A percentile compares a stretch with the other conserved stretches of the same genome.
Conservation (phyloP, 2,329 filamentous ascomycete genomes). For the Trichoderma atrobrunneum region DNA sequence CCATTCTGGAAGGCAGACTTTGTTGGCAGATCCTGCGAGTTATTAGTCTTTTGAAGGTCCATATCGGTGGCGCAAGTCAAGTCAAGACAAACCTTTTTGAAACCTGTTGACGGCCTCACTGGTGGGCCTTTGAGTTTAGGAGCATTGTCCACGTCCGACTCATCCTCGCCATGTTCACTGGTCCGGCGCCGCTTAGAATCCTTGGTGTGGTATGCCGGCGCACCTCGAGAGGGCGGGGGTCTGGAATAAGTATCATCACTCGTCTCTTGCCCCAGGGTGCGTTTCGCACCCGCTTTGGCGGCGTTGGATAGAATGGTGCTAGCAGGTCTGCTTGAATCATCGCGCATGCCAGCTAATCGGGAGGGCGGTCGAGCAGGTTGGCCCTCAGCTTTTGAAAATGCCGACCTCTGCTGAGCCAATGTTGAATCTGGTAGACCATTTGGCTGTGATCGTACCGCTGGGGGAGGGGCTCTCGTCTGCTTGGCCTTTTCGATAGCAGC, state of each 20-base stretch:
- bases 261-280: constrained; percentile 65
- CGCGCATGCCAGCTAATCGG: constrained; percentile 56
- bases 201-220: constrained; percentile 62
- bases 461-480: constrained; percentile 61
- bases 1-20: constrained; percentile 61
- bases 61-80: constrained; percentile 22
- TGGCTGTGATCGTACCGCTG: constrained; percentile 54
- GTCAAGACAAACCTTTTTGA: constrained; percentile 57
- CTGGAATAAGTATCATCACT: constrained; percentile 54
- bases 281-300: constrained; percentile 66
- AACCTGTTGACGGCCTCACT: constrained; percentile 71
- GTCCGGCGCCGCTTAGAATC: constrained; percentile 80
- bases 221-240: constrained; percentile 44
- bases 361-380: constrained; percentile 49
- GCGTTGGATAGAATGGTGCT: constrained; percentile 58
- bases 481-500: constrained; percentile 63
- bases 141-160: constrained; percentile 56
- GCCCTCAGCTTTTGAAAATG: constrained; percentile 31
- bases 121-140: constrained; percentile 73
- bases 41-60: constrained; percentile 32
- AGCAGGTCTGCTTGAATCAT: constrained; percentile 60
- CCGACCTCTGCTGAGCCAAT: constrained; percentile 31
- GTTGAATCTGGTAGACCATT: constrained; percentile 49
- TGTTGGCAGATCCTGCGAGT: constrained; percentile 53
- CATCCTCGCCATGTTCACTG: constrained; percentile 67